phyloP scores from a whole-genome alignment of 805 yeast genomes.

The Lachancea sp. region DNA sequence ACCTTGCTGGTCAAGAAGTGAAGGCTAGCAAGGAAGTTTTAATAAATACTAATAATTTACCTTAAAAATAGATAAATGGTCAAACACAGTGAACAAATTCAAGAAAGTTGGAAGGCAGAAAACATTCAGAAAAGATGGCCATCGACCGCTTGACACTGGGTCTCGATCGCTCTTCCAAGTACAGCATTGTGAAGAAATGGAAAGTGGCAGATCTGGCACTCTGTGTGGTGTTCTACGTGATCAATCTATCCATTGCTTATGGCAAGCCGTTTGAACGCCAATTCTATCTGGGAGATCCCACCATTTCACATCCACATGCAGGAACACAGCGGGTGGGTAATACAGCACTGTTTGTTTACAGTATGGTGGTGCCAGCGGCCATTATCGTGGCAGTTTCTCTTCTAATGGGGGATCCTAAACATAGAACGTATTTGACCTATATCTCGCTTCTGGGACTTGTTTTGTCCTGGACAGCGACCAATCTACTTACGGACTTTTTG shows the following conservation, averaged over 20 bases:
- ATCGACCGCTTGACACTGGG: conserved; percentile 23
- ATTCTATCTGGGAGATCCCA: conserved; percentile 66
- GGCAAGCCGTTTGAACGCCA: conserved; percentile 68
- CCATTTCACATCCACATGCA: conserved; percentile 78
- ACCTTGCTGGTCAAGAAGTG: neutral
- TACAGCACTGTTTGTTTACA: conserved; percentile 45
- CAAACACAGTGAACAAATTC: neutral
- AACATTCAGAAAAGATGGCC: conserved; percentile 11
- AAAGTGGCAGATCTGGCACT: conserved; percentile 34
- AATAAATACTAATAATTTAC: neutral
- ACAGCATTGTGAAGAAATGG: conserved; percentile 32
- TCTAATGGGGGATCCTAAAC: conserved; percentile 38
- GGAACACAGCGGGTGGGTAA: conserved; percentile 64
- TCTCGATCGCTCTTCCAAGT: conserved; percentile 14
- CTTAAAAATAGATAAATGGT: neutral
- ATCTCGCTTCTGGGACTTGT: conserved; percentile 61
- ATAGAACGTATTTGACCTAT: conserved; percentile 54
- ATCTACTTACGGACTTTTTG: conserved; percentile 61
- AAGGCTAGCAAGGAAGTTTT: neutral
- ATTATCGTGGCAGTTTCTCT: conserved; percentile 34
- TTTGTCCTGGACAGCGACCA: conserved; percentile 52
- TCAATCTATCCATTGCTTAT: conserved; percentile 31
- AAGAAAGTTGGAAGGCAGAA: neutral
- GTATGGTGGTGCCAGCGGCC: conserved; percentile 45
- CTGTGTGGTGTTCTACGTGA: conserved; percentile 26